Evolutionary conservation across 352 stramenopile species (phyloP).

Genomic region (Pythium guiyangense): DNA sequence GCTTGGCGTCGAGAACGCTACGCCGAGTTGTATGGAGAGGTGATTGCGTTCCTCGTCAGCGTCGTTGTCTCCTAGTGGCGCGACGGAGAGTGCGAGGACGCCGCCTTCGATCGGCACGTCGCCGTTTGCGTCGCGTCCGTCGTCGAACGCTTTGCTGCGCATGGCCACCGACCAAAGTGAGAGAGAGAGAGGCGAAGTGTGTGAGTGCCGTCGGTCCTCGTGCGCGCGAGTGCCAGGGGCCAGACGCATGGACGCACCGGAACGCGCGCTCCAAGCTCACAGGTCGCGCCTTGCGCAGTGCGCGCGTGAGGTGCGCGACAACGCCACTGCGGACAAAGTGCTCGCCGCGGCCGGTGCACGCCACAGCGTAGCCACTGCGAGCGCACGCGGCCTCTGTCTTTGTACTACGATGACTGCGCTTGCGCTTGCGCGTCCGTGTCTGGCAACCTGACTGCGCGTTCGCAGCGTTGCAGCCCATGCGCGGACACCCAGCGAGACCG

Average conservation of each 20-base stretch:
- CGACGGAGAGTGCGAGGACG: conserved; percentile 31
- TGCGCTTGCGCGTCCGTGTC: conserved; percentile 9
- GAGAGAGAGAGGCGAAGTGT: no score
- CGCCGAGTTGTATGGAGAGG: conserved; percentile 34
- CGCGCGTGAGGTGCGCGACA: conserved; percentile 21
- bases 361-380: conserved; percentile 42
- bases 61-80: neutral
- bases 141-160: conserved; percentile 24
- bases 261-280: conserved; percentile 23
- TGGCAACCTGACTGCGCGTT: conserved; percentile 15
- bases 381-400: conserved; percentile 1
- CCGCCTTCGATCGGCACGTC: conserved; percentile 47
- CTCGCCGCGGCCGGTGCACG: conserved; percentile 60
- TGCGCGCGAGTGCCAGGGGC: neutral
- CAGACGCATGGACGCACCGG: conserved; percentile 4
- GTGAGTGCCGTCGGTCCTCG: neutral
- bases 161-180: neutral
- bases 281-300: conserved; percentile 17
- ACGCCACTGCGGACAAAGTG: conserved; percentile 58
- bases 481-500: conserved; percentile 59
- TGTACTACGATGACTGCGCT: neutral
- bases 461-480: conserved; percentile 46
- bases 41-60: no score
- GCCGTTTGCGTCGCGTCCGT: conserved; percentile 26
- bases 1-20: conserved; percentile 57